These are phyloP conservation scores for Colletotrichum spaethianum DNA, from an alignment of 2,329 filamentous ascomycete species.

Conservation along the genomic window DNA sequence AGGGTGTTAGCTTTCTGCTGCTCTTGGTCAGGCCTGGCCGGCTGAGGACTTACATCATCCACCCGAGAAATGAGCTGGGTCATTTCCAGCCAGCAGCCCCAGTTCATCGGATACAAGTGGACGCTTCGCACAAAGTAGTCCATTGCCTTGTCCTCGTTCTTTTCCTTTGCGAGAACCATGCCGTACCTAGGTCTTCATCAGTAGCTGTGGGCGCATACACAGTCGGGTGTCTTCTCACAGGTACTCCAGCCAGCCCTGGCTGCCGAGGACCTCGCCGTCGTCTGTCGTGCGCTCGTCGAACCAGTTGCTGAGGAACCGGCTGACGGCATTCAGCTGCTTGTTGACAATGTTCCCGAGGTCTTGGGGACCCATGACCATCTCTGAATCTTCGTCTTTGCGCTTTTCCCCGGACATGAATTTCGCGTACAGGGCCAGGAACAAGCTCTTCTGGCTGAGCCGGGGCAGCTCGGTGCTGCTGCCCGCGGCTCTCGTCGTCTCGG, in stretches of 20 bases:
- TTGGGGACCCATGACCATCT: slow-evolving; percentile 96
- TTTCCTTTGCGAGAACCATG: slow-evolving; percentile 89
- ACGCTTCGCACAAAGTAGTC: slow-evolving; percentile 91
- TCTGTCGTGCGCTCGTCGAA: slow-evolving; percentile 76
- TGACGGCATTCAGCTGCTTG: slow-evolving; percentile 84
- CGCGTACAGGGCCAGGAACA: slow-evolving; percentile 93
- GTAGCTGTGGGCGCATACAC: background rate
- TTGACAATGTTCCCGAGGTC: slow-evolving; percentile 89
- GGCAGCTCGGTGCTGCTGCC: slow-evolving; percentile 57
- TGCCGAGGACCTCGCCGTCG: slow-evolving; percentile 71
- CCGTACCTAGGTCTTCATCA: slow-evolving; percentile 73
- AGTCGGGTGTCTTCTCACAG: slow-evolving; percentile 60
- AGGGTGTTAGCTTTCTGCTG: slow-evolving; percentile 46
- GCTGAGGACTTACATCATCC: slow-evolving; percentile 77
- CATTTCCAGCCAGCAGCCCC: slow-evolving; percentile 97
- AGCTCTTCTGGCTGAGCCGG: slow-evolving; percentile 86
- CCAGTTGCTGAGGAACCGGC: slow-evolving; percentile 84
- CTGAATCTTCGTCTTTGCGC: slow-evolving; percentile 93
- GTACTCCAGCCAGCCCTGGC: slow-evolving; percentile 95
- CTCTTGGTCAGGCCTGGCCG: background rate
- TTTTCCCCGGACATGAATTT: slow-evolving; percentile 96
- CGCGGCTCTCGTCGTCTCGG: slow-evolving; percentile 41
- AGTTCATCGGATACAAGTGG: slow-evolving; percentile 93
- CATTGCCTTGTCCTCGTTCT: slow-evolving; percentile 88
- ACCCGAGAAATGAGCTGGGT: slow-evolving; percentile 82